Evolutionary conservation across 805 yeast species (phyloP), one percentile per base, ranked within the genome.

Genomic region (Schizosaccharomyces octosporus): DNA sequence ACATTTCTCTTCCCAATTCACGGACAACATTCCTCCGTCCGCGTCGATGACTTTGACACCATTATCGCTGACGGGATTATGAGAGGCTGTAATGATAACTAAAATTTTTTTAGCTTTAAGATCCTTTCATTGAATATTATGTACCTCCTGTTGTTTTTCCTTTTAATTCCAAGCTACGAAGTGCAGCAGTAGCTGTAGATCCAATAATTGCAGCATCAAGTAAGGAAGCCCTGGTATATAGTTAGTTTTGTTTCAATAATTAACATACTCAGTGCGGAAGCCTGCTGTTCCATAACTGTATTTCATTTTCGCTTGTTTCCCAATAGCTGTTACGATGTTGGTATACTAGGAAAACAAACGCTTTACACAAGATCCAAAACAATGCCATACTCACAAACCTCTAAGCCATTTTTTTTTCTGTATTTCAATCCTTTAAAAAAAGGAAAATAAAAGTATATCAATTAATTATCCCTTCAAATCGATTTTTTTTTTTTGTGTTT

Each of bases 221-320:
- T 19, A 32, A 24, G 48, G 21, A 24, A 24, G 62, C 63, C 6
- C 36, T 61, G n/a, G 21, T 45, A 27, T 51, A 65, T 66, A 58
- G 62, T 60, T 60, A 15, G 63, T 66, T 17, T 60, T 59, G 15
- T 55, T 21, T 67, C 67, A 15, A 24, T 58, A 17, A 64, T 75
- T 21, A 69, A 31, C 59, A 19, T 55, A 55, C 59, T 79, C 74
- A 73, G 83, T 82, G 63, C 98, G 79, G 73, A 93, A 93, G 7
- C 98, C 98, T 1, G 98, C 98, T 0, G 98, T 93, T n/a, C 98
- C 98, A 68, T 93, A 93, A 19, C 79, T 72, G 68, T 80, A 83
- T 43, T 63, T 66, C 27, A 17, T 51, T 21, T 51, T 51, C 36
- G 7, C 27, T 21, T 21, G 21, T 29, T 19, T 51, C 17, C 27